These are phyloP conservation scores for Backusella macrospora DNA, from an alignment of 192 early-diverging fungal species.

Conservation along the genomic window DNA sequence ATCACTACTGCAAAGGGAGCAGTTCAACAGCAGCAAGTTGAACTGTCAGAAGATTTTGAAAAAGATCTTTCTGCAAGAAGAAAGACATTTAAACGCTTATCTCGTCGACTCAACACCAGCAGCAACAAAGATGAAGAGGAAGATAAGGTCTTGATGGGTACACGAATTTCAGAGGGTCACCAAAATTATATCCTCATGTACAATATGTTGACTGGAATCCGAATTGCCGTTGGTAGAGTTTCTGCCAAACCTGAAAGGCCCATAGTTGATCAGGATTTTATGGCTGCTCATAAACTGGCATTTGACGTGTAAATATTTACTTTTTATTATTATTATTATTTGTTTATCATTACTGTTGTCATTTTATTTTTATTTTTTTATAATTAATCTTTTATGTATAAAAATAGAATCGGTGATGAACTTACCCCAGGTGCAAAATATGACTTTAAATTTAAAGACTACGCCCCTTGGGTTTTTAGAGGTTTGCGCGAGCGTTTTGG, in stretches of 20 bases:
- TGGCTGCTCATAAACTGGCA: conserved; percentile 87
- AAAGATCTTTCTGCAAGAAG: conserved; percentile 16
- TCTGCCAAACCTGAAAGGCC: conserved; percentile 79
- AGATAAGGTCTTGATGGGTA: conserved; percentile 66
- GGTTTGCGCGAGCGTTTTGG: conserved; percentile 84
- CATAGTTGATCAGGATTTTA: conserved; percentile 78
- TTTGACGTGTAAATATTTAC: conserved; percentile 82
- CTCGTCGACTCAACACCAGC: conserved; percentile 16
- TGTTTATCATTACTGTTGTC: not conserved
- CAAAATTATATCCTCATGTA: conserved; percentile 96
- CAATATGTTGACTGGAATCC: conserved; percentile 96
- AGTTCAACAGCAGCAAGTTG: not conserved
- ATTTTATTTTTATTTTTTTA: not conserved
- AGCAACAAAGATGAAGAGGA: conserved; percentile 29
- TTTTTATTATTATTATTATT: not conserved
- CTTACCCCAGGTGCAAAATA: conserved; percentile 91
- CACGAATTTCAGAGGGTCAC: conserved; percentile 88
- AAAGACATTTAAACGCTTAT: conserved; percentile 24
- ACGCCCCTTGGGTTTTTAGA: conserved; percentile 97
- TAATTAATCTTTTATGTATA: not conserved
- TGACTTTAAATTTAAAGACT: conserved; percentile 99
- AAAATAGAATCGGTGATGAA: conserved; percentile 81
- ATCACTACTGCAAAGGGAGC: not conserved
- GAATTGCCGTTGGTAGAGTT: conserved; percentile 85
- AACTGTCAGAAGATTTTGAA: conserved; percentile 26